Conservation (phyloP, 345 rosid genomes). For the Fremontodendron californicum region DNA sequence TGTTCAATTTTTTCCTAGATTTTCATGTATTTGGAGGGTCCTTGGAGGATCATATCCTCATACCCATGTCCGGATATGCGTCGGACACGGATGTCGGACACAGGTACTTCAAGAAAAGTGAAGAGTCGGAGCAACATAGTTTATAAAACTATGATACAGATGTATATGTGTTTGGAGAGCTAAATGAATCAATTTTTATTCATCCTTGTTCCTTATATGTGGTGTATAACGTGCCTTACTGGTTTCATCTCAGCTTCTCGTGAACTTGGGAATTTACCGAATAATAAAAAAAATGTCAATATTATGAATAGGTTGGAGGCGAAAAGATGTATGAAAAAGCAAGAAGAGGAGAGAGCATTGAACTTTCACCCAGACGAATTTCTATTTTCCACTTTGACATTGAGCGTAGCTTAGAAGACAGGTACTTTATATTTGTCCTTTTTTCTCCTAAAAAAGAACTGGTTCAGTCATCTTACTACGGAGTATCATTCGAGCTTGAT, state of each 20-base stretch:
- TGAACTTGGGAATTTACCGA: not conserved
- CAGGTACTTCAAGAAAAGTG: too few relatives aligned
- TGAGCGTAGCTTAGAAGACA: slow-evolving; percentile 90
- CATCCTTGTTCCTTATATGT: not conserved
- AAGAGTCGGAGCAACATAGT: too few relatives aligned
- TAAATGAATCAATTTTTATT: not conserved
- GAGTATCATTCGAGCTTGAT: not conserved
- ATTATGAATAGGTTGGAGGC: slow-evolving; percentile 65
- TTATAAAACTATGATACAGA: not conserved
- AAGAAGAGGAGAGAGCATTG: slow-evolving; percentile 86
- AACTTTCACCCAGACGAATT: slow-evolving; percentile 84
- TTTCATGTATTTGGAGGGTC: too few relatives aligned
- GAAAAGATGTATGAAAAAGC: slow-evolving; percentile 97
- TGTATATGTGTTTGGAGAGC: not conserved
- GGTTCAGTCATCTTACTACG: not conserved
- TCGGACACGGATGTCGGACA: too few relatives aligned
- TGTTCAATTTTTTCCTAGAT: too few relatives aligned
- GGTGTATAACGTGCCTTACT: not conserved
- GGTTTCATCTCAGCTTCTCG: not conserved
- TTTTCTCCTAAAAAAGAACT: not conserved
- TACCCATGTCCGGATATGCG: too few relatives aligned
- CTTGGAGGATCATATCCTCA: too few relatives aligned
- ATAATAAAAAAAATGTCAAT: not conserved
- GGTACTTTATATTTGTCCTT: slow-evolving; percentile 30
- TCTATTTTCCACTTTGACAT: slow-evolving; percentile 80